Evolutionary conservation across 2,329 filamentous ascomycete species (phyloP).

Genomic region (Diplodia intermedia): DNA sequence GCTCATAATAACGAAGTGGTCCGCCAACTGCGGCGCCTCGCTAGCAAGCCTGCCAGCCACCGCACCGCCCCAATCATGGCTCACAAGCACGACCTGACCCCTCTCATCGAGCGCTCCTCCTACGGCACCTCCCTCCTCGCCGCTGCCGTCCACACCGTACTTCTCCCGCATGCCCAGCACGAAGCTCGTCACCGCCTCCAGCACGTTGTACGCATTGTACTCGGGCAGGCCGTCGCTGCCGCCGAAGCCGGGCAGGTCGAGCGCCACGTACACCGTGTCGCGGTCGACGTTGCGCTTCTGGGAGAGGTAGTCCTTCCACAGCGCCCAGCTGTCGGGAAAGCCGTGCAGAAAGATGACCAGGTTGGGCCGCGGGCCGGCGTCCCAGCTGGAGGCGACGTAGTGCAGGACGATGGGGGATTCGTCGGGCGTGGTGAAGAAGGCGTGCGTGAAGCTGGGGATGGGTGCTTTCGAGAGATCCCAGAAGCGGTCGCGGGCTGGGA

Average conservation of each 20-base stretch:
- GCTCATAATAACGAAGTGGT: conserved; percentile 63
- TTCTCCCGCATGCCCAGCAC: conserved; percentile 58
- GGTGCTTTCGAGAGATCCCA: conserved; percentile 61
- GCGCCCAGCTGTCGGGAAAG: conserved; percentile 64
- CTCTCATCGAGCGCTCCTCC: conserved; percentile 31
- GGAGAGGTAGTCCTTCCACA: conserved; percentile 60
- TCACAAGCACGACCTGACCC: conserved; percentile 54
- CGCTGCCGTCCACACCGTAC: conserved; percentile 9
- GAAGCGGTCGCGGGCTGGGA: conserved; percentile 58
- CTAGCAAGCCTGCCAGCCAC: conserved; percentile 63
- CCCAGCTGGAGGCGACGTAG: conserved; percentile 55
- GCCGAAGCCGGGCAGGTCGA: conserved; percentile 66
- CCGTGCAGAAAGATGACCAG: conserved; percentile 65
- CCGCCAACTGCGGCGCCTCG: conserved; percentile 63
- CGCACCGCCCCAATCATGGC: conserved; percentile 63
- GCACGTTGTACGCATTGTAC: conserved; percentile 59
- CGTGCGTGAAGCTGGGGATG: conserved; percentile 56
- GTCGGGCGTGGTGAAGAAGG: conserved; percentile 56
- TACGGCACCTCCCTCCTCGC: conserved; percentile 3
- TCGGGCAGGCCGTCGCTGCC: conserved; percentile 60
- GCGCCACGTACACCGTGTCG: conserved; percentile 57
- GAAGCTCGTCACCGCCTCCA: conserved; percentile 62
- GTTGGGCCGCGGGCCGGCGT: conserved; percentile 33
- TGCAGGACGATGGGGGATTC: conserved; percentile 58
- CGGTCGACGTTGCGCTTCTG: conserved; percentile 34